Evolutionary conservation across 495 filamentous ascomycete species (phyloP), one percentile per base, ranked within the genome.

Genomic region (Hypomontagnella monticulosa): DNA sequence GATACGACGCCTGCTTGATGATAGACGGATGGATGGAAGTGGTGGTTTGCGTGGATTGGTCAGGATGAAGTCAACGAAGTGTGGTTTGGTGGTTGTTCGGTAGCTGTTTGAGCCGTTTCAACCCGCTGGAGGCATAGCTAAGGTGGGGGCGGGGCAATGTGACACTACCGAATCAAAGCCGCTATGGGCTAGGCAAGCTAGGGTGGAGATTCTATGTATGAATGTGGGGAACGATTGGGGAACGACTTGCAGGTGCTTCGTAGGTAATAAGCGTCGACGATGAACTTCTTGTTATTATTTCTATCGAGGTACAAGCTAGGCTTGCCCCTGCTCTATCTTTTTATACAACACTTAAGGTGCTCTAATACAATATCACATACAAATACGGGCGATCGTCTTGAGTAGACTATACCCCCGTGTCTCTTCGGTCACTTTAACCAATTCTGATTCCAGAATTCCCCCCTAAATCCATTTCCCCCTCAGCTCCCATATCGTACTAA

Each of bases 31-130:
- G 20, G 12, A 43, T 15, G 32, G 18, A 11, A 30, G 15, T 10
- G 3, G n/a, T 52, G 8, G 36, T 49, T 5, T 0, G 18, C 18
- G 51, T 49, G 56, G 43, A 58, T 66, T 59, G 50, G 56, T 59
- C 56, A 53, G 9, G 20, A 52, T 44, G 66, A 64, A 64, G 60
- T 64, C 19, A 23, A 60, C n/a, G 19, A 37, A 20, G 34, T 27
- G 23, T 27, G 23, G 23, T 27, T 27, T 27, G 23, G 4, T 43
- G 23, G 36, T 16, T 23, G 14, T n/a, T 40, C 49, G 9, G 30
- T 27, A 20, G 33, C 16, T 9, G n/a, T 19, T 63, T 66, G 44
- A 72, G 70, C 70, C 70, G 70, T 60, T 51, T 61, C 47, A 58
- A 70, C 54, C 70, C 70, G 70, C 9, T 18, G 12, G 16, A 33